Evolutionary conservation across 2,329 filamentous ascomycete species (phyloP), one percentile per base, ranked within the genome.

Genomic region (Colletotrichum tofieldiae): DNA sequence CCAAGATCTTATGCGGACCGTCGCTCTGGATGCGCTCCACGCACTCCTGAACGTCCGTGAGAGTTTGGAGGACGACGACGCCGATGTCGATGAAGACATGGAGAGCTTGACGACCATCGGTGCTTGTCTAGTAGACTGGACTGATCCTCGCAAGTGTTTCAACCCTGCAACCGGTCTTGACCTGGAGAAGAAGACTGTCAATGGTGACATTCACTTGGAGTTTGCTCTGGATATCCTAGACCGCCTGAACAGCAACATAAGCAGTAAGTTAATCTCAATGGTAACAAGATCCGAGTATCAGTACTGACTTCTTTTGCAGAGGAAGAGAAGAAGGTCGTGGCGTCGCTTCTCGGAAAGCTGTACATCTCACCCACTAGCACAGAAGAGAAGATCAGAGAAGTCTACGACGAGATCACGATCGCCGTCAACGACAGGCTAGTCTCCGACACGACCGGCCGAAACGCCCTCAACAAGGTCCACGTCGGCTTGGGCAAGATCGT

Each of bases 71-170:
- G 94, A 94, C 54, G 93, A 93, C 41, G 92, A 94, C 60, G 91
- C 92, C 23, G 93, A 94, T 62, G 90, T 93, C 14, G 90, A 90
- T 47, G 93, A 93, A 70, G 92, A 91, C 75, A 95, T 97, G 91
- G 93, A 96, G 11, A 91, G 92, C 76, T 88, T 97, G 75, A 88
- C 90, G 54, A 90, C 92, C 3, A 93, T 97, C 70, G 94, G 94
- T 1, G 91, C 93, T 3, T 96, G 95, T 78, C 84, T 98, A 9
- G 90, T 95, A 0, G 96, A 98, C 80, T 98, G 96, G 96, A 98
- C 96, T 0, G 96, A 98, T 80, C 95, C 95, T 47, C 88, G 96
- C 61, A 95, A 97, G 81, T 94, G 84, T 83, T 93, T 83, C 82
- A 88, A 81, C 68, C 87, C 84, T 75, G 85, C 82, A 5, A 76